Evolutionary conservation across 202 grass and related monocot genomes (phyloP), one percentile per base, ranked within the genome.

Genomic region (Sporobolus alterniflorus): DNA sequence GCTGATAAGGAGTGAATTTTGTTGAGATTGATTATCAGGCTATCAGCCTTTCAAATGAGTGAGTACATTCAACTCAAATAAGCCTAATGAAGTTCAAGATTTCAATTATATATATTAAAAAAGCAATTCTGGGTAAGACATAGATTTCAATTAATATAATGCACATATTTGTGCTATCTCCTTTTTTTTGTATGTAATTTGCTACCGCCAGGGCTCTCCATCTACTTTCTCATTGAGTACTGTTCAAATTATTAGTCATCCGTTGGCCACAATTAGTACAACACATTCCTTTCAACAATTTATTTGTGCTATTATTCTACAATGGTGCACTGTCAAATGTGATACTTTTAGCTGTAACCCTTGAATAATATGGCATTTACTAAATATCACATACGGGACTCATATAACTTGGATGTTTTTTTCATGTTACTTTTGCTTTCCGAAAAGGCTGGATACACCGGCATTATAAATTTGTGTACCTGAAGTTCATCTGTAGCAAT

Each of bases 211-310:
- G n/a, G n/a, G n/a, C n/a, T n/a, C n/a, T n/a, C n/a, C n/a, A n/a
- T n/a, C n/a, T 66, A 55, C 29, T 48, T 75, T 54, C 39, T 76
- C 55, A 81, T n/a, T 82, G 30, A 40, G 64, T 61, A 70, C 31
- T 24, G 21, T 55, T 22, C 12, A n/a, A 26, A 59, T 25, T 77
- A 48, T 69, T 59, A 39, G 44, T 0, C 29, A 34, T 57, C 70
- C 41, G 14, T 65, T 2, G n/a, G 60, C 31, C 49, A 67, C 44
- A 64, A 40, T 86, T 74, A 51, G 50, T 67, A 47, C 71, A 72
- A 14, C 36, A 34, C 21, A 28, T 66, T 52, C 73, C 11, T 17
- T 81, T 76, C 18, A 48, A 3, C 36, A 11, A 15, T 16, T 3
- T 14, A 33, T 61, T 84, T 64, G 26, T 89, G 52, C 31, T 64